phyloP scores from a whole-genome alignment of 75 land plant genomes.

The Selaginella moellendorffii region DNA sequence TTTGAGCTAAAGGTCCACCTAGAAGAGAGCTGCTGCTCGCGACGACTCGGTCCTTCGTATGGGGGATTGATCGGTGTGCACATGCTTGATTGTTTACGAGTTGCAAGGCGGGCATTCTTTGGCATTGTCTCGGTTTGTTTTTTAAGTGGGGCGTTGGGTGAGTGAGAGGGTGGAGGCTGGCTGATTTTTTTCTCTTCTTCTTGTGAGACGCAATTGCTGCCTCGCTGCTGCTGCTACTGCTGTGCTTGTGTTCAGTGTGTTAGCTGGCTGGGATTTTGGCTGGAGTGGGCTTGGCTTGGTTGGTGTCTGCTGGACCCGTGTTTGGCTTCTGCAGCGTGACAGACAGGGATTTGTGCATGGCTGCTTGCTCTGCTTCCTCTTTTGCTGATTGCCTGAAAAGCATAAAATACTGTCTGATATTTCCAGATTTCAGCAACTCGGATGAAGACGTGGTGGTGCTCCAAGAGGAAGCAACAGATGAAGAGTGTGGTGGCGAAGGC shows the following conservation, averaged over 20 bases:
- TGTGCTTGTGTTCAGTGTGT: too few species aligned
- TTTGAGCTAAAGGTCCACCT: background rate
- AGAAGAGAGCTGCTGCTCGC: too few species aligned
- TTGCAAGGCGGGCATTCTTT: too few species aligned
- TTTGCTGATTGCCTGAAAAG: background rate
- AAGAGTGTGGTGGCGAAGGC: too few species aligned
- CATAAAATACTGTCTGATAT: background rate
- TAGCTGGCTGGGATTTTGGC: too few species aligned
- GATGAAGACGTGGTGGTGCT: background rate
- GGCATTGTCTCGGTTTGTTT: too few species aligned
- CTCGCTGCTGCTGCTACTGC: too few species aligned
- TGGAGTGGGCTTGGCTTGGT: too few species aligned
- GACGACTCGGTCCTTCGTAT: background rate
- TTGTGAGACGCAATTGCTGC: too few species aligned
- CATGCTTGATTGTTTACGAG: too few species aligned
- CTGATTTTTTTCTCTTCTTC: background rate
- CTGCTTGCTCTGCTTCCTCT: background rate
- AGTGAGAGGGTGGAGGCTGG: background rate
- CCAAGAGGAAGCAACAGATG: background rate
- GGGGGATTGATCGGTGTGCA: background rate
- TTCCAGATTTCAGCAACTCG: slow-evolving; percentile 1
- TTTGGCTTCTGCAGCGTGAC: background rate
- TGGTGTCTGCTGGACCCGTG: too few species aligned
- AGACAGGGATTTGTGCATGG: background rate
- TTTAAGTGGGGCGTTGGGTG: background rate